phyloP scores from a whole-genome alignment of 331 rosid genomes.

The Rhamnella rubrinervis region DNA sequence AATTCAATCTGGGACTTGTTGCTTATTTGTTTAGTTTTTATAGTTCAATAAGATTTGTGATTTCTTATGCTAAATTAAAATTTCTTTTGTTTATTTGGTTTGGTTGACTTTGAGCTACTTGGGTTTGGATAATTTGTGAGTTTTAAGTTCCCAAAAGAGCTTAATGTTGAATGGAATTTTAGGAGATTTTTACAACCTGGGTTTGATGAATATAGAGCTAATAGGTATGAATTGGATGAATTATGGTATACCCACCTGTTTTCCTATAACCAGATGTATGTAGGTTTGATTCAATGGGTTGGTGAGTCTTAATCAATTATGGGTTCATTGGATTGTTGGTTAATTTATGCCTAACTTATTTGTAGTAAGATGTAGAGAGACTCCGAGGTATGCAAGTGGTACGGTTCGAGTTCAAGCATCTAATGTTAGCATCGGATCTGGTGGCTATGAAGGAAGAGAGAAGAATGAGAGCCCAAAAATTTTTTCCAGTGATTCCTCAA shows the following conservation, averaged over 20 bases:
- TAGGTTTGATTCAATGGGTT: too few species aligned
- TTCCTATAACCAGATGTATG: too few species aligned
- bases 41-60: not conserved
- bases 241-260: too few species aligned
- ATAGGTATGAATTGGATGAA: too few species aligned
- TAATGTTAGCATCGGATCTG: conserved; percentile 66
- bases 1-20: not conserved
- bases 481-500: conserved; percentile 33
- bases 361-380: conserved; percentile 62
- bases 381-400: conserved; percentile 32
- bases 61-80: not conserved
- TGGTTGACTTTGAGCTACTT: conserved; percentile 1
- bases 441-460: conserved; percentile 55
- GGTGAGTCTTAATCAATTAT: not conserved
- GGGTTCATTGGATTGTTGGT: not conserved
- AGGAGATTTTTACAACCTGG: not conserved
- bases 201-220: not conserved
- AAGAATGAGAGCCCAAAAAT: conserved; percentile 44
- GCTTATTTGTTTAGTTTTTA: not conserved
- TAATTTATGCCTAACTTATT: conserved; percentile 12
- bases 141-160: too few species aligned
- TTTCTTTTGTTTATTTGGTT: not conserved
- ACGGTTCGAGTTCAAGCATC: conserved; percentile 65
- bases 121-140: not conserved
- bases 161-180: not conserved